Base-by-base conservation (phyloP, 169 alveolate species). In the Cryptosporidium muris region DNA sequence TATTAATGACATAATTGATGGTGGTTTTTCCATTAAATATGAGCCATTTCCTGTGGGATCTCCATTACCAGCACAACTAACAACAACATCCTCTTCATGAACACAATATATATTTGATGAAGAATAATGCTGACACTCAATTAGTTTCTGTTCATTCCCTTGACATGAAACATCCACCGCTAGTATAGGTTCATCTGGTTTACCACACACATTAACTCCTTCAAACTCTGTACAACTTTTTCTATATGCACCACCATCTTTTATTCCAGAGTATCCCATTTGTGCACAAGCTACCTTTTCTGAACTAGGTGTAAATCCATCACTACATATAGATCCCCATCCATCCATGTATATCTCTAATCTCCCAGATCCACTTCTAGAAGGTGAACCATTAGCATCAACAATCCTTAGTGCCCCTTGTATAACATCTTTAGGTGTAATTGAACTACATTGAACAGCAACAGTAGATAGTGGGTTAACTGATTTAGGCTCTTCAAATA, bases 181-280 rank as follows among this genome's bases (percentile, higher is more conserved):
- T 36, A 93, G 90, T 49, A 94, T 94, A 81, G 91, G 92, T 51
- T 91, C 92, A 11, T 74, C 65, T 43, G 88, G 91, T 38, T 90
- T 93, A 1, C 96, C 97, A 82, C 97, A 94, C 11, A 91, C 89
- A 82, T 94, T 91, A 38, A 90, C 93, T 11, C 97, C 97, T 38
- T 90, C 81, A 48, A 94, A 91, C 45, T 92, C 93, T 37, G 91
- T 65, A 43, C 97, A 94, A 34, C 82, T 90, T 25, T 89, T 91
- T 16, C 90, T 92, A 9, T 96, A 95, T 63, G 91, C 65, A n/a
- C 97, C 97, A 37, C 95, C 95, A 49, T 92, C 91, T 89, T 62
- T 74, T 2, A 74, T 68, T 25, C 68, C 85, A 74, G 85, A 74
- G 38, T 74, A 74, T 60, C 85, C 85, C 85, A 74, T 74, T 38